Evolutionary conservation across 805 yeast species (phyloP), one percentile per base, ranked within the genome.

Genomic region (Ogataea ramenticola): DNA sequence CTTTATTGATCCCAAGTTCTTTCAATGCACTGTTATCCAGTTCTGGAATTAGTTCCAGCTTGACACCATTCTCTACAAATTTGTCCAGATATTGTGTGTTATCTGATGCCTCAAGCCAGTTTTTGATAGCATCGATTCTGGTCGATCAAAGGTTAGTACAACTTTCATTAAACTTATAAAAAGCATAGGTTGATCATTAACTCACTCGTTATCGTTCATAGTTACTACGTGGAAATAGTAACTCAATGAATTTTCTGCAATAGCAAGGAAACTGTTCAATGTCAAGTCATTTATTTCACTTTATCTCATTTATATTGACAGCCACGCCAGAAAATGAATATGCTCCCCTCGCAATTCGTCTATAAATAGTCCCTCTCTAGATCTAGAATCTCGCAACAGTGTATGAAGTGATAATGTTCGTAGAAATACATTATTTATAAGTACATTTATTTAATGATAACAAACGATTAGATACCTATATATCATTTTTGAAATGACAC

Each of bases 1-100:
- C 76, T 50, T 78, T 82, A n/a, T 54, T 49, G 11, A 91, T 62
- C 0, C 96, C 96, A 11, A 93, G 58, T 45, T 83, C 93, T 40
- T 72, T 75, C 44, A 91, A 70, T 1, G 88, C 76, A 7, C 64
- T 68, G 36, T 74, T 69, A 54, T 86, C 96, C 37, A 81, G 64
- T 46, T 79, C 82, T 4, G 77, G 65, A 8, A 83, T 51, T 7
- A 82, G 62, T 42, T 79, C 85, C 20, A 69, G 65, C 0, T 79
- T 71, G 49, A 83, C 73, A 21, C 75, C 82, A 55, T 80, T 68
- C 16, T 74, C 74, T 20, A 51, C 53, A 47, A 63, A 56, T 4
- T 41, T 30, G 2, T 52, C 53, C 2, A 60, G 34, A 41, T 62
- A 63, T 1, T 47, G 47, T 19, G 47, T 52, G 36, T 66, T 62